These are phyloP conservation scores for Rhytidiadelphus loreus DNA, from an alignment of 225 moss, liverwort and hornwort species.

Conservation along the genomic window DNA sequence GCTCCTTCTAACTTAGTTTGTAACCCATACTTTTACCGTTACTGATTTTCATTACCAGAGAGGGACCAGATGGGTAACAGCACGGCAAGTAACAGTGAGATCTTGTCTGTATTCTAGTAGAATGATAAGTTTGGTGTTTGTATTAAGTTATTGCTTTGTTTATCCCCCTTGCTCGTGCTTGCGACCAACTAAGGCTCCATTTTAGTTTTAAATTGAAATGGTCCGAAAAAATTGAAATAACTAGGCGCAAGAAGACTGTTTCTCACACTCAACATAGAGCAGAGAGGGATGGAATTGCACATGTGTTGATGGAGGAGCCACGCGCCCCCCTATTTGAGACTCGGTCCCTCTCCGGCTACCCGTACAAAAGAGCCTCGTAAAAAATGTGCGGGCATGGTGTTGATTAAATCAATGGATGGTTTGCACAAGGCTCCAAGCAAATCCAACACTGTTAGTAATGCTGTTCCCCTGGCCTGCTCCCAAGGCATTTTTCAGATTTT, in stretches of 20 bases:
- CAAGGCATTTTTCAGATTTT: neutral
- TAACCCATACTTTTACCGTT: neutral
- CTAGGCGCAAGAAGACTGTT: neutral
- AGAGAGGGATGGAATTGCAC: too few species aligned
- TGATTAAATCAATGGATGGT: neutral
- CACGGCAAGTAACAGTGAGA: neutral
- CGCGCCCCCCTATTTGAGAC: neutral
- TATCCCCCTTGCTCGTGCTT: neutral
- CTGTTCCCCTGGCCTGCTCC: neutral
- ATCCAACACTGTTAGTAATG: neutral
- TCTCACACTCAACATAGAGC: too few species aligned
- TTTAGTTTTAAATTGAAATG: too few species aligned
- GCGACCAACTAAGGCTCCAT: neutral
- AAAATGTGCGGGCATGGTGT: neutral
- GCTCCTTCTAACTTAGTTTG: neutral
- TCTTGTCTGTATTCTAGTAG: neutral
- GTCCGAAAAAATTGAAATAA: too few species aligned
- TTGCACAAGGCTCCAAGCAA: neutral
- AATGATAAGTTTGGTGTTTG: neutral
- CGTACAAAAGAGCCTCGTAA: neutral
- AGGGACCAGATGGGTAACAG: neutral
- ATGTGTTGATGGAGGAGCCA: neutral
- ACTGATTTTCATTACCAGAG: neutral
- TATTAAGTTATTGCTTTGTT: neutral
- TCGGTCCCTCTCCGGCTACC: neutral